Base-by-base conservation (phyloP, 2,329 filamentous ascomycete genomes). In the Clarireedia paspali region DNA sequence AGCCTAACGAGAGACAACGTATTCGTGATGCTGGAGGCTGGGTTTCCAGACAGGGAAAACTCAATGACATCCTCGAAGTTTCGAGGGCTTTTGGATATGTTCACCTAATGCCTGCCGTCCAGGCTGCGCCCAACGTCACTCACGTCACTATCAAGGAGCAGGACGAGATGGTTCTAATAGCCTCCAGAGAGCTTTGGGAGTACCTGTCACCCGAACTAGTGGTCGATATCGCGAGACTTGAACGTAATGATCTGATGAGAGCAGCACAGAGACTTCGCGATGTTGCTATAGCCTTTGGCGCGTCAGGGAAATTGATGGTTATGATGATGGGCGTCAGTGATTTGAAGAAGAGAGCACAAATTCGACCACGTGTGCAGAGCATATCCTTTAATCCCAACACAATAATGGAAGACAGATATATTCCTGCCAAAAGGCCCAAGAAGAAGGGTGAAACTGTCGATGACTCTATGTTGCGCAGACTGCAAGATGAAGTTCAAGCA, bases 291-390 rank as follows among this genome's bases (percentile, higher is more conserved):
- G 90, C 92, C 1, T 97, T 96, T 70, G 94, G 94, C 53, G 89
- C 92, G 12, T 91, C 85, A 1, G 87, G 87, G 67, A 99, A 99
- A 74, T 89, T 97, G 61, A 97, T 97, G 91, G 90, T 99, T 46
- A 97, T 97, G 92, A 89, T 99, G 77, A 85, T 99, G 54, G 92
- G 91, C 55, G 88, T 99, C 39, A 86, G 88, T 55, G 91, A 97
- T 67, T 75, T 99, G 53, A 92, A 95, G 73, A 88, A 89, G 68
- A 83, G 90, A 60, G 88, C 95, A 69, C 82, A 88, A 61, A 88
- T 86, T 53, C 71, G 73, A 75, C 73, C 81, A 59, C 79, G 89
- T 55, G 89, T 89, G 42, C 84, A 91, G 66, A 95, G 88, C 73
- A 86, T 70, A 36, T 90, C 89, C 14, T 82, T 95, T 72, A 89